A percentile compares a stretch with the other conserved stretches of the same genome.
Evolutionary conservation across 1,139 yeast species (phyloP).

Genomic region (Nakaseomyces glabratus): DNA sequence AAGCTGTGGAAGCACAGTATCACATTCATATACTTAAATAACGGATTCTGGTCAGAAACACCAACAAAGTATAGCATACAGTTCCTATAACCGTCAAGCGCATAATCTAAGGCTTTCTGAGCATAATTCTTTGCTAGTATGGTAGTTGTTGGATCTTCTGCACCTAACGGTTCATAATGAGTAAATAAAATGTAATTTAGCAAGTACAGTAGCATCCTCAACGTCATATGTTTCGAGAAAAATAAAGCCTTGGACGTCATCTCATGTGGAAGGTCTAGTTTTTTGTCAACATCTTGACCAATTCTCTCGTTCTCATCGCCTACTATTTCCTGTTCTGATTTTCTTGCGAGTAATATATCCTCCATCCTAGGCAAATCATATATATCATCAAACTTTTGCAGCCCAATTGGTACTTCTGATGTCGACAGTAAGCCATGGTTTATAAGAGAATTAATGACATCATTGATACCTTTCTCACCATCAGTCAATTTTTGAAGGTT

Average conservation of each 20-base stretch:
- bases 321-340: constrained; percentile 7
- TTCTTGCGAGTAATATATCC: constrained; percentile 25
- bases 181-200: constrained; percentile 41
- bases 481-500: constrained; percentile 29
- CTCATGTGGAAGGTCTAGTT: constrained; percentile 28
- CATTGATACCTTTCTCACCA: constrained; percentile 27
- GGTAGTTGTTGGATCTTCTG: constrained; percentile 30
- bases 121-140: constrained; percentile 33
- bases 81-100: constrained; percentile 35
- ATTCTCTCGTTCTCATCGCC: constrained; percentile 9
- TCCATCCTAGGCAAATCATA: constrained; percentile 34
- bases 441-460: constrained; percentile 23
- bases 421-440: constrained; percentile 27
- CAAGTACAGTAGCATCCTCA: constrained; percentile 39
- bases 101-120: constrained; percentile 34
- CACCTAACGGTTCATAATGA: constrained; percentile 38
- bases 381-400: constrained; percentile 26
- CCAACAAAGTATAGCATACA: constrained; percentile 33
- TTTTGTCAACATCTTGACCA: constrained; percentile 18
- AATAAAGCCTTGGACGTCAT: constrained; percentile 34
- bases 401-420: constrained; percentile 27
- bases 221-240: constrained; percentile 34
- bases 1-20: constrained; percentile 40
- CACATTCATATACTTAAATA: constrained; percentile 37
- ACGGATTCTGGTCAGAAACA: constrained; percentile 26